Base-by-base conservation (phyloP, 2,329 filamentous ascomycete species). In the Rhexocercosporidium sp. region DNA sequence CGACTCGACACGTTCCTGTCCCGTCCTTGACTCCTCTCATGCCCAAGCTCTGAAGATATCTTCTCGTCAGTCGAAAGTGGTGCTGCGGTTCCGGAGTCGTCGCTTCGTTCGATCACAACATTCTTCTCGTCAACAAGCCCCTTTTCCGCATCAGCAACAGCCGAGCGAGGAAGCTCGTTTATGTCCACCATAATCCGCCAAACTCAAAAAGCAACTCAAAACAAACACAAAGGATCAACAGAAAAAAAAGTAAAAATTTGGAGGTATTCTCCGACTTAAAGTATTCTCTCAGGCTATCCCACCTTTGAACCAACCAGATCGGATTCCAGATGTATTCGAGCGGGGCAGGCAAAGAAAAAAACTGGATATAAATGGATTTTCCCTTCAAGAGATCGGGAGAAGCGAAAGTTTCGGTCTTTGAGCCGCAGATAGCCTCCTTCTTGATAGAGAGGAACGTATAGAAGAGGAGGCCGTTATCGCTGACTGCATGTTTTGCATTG, bases 71-170 rank as follows among this genome's bases (percentile, higher is more conserved):
- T 16, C 20, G 59, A 49, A 29, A 27, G 11, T 25, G 64, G 51
- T 44, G 53, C 60, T 46, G 59, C 44, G 31, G 31, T 53, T 18
- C 41, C 64, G n/a, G 59, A 51, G 22, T n/a, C 39, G 27, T 29
- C 25, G n/a, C 57, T 60, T 49, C 46, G 22, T 41, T 29, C 31
- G 16, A 31, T n/a, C 11, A 18, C 39, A n/a, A 39, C 16, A 31
- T 60, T 41, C 18, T 51, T 29, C 31, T 60, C 56, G n/a, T 54
- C 34, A 46, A 41, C 34, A 57, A 57, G 53, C 59, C 64, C 51
- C 59, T 59, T 62, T 62, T 66, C 64, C 27, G 34, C 41, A 53
- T 66, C 64, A 44, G 44, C 8, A 46, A 22, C 44, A 37, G 37
- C 31, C 47, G 25, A 62, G 39, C 60, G 60, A 53, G 16, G 25